Conservation (phyloP, 108 stramenopile genomes). For the Cyclotella distinguenda region DNA sequence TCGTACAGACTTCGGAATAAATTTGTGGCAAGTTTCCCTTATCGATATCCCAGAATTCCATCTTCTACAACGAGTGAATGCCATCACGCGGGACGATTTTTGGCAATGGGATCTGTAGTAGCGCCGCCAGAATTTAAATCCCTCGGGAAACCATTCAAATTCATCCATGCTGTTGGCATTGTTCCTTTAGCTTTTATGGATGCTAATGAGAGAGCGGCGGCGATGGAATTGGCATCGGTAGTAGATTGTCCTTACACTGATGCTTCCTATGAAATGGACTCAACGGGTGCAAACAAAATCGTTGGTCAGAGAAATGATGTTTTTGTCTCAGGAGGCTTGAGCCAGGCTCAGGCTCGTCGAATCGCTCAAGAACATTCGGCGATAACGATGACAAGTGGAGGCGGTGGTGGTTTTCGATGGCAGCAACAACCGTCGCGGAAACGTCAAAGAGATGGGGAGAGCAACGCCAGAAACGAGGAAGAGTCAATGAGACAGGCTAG, state of each 20-base stretch:
- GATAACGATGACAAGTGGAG: slow-evolving; percentile 19
- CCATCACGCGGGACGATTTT: slow-evolving; percentile 68
- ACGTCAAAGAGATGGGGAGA: slow-evolving; percentile 27
- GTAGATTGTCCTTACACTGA: slow-evolving; percentile 70
- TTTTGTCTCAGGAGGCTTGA: slow-evolving; percentile 31
- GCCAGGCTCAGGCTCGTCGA: slow-evolving; percentile 61
- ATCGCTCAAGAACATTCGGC: slow-evolving; percentile 51
- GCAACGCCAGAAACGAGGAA: slow-evolving; percentile 20
- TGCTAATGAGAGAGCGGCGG: slow-evolving; percentile 32
- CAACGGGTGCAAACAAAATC: too few relatives aligned
- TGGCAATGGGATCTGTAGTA: slow-evolving; percentile 62
- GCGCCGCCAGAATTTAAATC: slow-evolving; percentile 33
- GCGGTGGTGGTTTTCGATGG: slow-evolving; percentile 48
- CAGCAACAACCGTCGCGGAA: slow-evolving; percentile 40
- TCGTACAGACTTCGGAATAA: slow-evolving; percentile 16
- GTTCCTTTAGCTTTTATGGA: slow-evolving; percentile 57
- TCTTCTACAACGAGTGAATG: slow-evolving; percentile 7
- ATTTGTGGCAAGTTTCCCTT: slow-evolving; percentile 51
- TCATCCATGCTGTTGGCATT: slow-evolving; percentile 84
- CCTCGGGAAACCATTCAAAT: slow-evolving; percentile 65
- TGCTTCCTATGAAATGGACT: slow-evolving; percentile 40
- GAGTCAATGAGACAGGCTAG: slow-evolving; percentile 36
- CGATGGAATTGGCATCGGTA: slow-evolving; percentile 32
- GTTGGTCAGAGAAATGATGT: too few relatives aligned
- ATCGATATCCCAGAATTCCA: slow-evolving; percentile 47